Evolutionary conservation across 129 eudicot genomes (phyloP).

Genomic region (Gnaphalium uliginosum): DNA sequence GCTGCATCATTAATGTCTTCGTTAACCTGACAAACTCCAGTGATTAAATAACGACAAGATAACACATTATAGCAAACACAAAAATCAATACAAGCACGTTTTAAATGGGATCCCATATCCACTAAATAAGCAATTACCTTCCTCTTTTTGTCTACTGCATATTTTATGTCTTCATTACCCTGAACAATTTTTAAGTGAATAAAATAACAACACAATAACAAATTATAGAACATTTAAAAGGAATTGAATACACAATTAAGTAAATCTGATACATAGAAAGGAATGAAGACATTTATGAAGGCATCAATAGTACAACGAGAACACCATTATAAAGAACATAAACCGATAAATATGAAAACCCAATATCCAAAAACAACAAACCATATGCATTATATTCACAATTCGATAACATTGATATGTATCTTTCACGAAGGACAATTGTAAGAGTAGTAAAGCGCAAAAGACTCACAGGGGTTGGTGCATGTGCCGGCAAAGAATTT

Average conservation of each 20-base stretch:
- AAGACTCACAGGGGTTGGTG: not conserved
- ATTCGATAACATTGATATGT: not conserved
- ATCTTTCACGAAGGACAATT: not conserved
- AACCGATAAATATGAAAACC: too few relatives aligned
- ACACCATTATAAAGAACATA: too few relatives aligned
- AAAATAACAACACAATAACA: not conserved
- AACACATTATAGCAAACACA: not conserved
- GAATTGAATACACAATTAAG: not conserved
- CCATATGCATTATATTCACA: not conserved
- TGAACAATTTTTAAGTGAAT: not conserved
- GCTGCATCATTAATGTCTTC: not conserved
- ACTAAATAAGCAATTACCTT: not conserved
- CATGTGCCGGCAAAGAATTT: not conserved
- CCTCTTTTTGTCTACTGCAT: not conserved
- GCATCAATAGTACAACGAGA: too few relatives aligned
- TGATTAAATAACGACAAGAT: not conserved
- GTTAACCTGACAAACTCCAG: not conserved
- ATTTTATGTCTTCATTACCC: not conserved
- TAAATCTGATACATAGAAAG: not conserved
- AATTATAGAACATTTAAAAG: not conserved
- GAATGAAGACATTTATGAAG: too few relatives aligned
- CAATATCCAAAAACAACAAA: too few relatives aligned
- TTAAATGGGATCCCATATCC: not conserved
- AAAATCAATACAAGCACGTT: not conserved
- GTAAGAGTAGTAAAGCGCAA: not conserved